Conservation (phyloP, 2,329 filamentous ascomycete genomes). For the Aureobasidium sp. region DNA sequence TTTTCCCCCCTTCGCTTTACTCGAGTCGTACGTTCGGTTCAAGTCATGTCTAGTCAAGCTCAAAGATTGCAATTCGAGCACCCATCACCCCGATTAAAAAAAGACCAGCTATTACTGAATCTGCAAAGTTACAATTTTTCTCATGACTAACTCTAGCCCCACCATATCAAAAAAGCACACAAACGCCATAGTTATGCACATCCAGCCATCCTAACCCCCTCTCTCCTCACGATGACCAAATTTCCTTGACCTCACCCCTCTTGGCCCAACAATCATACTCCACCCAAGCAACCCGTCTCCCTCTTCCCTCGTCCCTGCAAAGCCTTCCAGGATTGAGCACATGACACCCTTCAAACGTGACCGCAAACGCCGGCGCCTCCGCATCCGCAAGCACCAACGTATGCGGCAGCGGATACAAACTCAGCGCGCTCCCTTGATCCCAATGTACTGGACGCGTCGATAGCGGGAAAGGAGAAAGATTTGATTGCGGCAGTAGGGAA, state of each 20-base stretch:
- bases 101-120: no score
- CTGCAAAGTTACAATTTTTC: no score
- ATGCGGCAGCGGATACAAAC: slow-evolving; percentile 83
- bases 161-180: no score
- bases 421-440: slow-evolving; percentile 72
- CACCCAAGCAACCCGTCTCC: slow-evolving; percentile 66
- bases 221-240: slow-evolving; percentile 26
- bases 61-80: no score
- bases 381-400: slow-evolving; percentile 76
- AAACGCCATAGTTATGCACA: no score
- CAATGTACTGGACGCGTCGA: slow-evolving; percentile 74
- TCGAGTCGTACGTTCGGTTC: no score
- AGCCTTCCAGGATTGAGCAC: slow-evolving; percentile 87
- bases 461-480: slow-evolving; percentile 81
- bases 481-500: slow-evolving; percentile 83
- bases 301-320: slow-evolving; percentile 53
- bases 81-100: no score
- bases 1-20: no score
- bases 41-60: no score
- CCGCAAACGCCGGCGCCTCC: slow-evolving; percentile 71
- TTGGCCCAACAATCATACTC: slow-evolving; percentile 70
- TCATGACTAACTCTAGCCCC: no score
- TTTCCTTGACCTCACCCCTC: slow-evolving; percentile 56
- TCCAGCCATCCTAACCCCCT: not conserved
- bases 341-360: slow-evolving; percentile 92